Evolutionary conservation across 208 protist genomes (phyloP).

Genomic region (Kentomonas sorsogonicus): DNA sequence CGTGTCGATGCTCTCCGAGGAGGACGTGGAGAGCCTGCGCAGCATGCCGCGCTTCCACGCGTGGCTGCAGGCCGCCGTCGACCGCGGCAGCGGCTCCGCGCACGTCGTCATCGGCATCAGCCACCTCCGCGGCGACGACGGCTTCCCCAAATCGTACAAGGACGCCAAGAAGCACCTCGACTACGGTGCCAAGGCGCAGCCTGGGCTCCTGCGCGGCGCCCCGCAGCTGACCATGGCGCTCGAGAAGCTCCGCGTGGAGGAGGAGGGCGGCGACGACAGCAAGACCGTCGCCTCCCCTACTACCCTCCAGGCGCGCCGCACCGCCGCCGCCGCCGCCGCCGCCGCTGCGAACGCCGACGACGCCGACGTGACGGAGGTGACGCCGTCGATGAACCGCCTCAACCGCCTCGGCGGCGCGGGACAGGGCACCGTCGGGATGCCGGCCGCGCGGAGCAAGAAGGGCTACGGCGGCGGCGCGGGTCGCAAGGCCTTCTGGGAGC

Average conservation of each 20-base stretch:
- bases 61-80: constrained; percentile 80
- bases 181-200: constrained; percentile 40
- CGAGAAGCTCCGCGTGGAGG: constrained; percentile 58
- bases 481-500: constrained; percentile 74
- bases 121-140: constrained; percentile 83
- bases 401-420: constrained; percentile 32
- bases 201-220: constrained; percentile 61
- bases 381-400: constrained; percentile 46
- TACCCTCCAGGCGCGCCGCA: background rate
- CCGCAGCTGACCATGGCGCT: constrained; percentile 57
- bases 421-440: constrained; percentile 11
- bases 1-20: constrained; percentile 65
- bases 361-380: constrained; percentile 32
- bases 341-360: constrained; percentile 8
- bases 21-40: constrained; percentile 54
- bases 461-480: constrained; percentile 24
- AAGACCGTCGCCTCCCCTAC: background rate
- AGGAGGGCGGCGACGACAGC: constrained; percentile 21
- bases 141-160: constrained; percentile 58
- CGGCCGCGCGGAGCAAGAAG: constrained; percentile 23
- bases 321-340: constrained; percentile 3
- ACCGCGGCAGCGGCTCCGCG: constrained; percentile 79
- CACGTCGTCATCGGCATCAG: constrained; percentile 85
- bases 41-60: constrained; percentile 69
- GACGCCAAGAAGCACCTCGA: constrained; percentile 75